Evolutionary conservation across 345 rosid genomes (phyloP).

Genomic region (Carallia pectinifolia): DNA sequence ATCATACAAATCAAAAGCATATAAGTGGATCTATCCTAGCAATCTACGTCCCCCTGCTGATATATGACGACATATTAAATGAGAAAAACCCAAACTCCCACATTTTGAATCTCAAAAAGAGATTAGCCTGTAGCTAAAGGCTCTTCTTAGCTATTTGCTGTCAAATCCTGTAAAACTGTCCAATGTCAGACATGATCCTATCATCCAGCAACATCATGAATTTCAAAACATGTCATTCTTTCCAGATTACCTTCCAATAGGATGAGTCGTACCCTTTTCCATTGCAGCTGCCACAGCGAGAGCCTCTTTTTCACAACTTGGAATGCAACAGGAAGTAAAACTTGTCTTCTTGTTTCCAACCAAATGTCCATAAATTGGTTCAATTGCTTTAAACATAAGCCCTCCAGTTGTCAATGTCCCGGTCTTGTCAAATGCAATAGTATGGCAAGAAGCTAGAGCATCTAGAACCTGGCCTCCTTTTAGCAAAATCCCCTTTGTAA

Average conservation of each 20-base stretch:
- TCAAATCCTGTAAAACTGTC: neutral
- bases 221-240: too few relatives aligned
- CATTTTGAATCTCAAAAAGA: neutral
- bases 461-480: slow-evolving; percentile 96
- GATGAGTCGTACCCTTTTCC: slow-evolving; percentile 99
- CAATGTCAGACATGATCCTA: neutral
- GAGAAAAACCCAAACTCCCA: neutral
- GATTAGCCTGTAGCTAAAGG: neutral
- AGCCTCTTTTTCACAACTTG: slow-evolving; percentile 94
- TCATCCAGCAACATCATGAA: too few relatives aligned
- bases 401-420: slow-evolving; percentile 98
- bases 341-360: slow-evolving; percentile 28
- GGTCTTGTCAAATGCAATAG: slow-evolving; percentile 97
- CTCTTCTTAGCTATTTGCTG: neutral
- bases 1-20: neutral
- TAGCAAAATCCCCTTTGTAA: slow-evolving; percentile 79
- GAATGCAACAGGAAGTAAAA: slow-evolving; percentile 59
- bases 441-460: slow-evolving; percentile 88
- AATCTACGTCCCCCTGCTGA: neutral
- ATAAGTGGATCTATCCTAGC: neutral
- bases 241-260: slow-evolving; percentile 82
- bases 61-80: neutral
- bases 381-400: slow-evolving; percentile 85
- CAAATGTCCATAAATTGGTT: slow-evolving; percentile 88
- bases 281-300: slow-evolving; percentile 98